A percentile compares a stretch with the other conserved stretches of the same genome.
Evolutionary conservation across 306 rosid species (phyloP).

Genomic region (Abrus precatorius): DNA sequence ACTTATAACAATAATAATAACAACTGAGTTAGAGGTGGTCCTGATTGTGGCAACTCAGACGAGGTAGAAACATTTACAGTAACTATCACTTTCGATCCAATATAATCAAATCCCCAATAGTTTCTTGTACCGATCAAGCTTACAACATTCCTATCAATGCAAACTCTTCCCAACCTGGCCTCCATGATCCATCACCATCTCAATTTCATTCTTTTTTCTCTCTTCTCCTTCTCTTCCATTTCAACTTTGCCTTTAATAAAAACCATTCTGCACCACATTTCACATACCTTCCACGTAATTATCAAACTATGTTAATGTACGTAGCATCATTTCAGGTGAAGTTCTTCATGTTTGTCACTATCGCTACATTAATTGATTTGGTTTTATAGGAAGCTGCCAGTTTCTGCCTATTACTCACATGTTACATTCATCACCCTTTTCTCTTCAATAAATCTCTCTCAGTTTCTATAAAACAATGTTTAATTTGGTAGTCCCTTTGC

Average conservation of each 20-base stretch:
- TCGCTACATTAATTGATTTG: conserved; percentile 32
- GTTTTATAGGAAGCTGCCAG: neutral
- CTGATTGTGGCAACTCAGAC: conserved; percentile 49
- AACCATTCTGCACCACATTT: neutral
- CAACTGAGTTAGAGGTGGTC: conserved; percentile 43
- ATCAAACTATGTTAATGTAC: neutral
- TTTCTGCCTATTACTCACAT: conserved; percentile 11
- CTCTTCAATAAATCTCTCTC: neutral
- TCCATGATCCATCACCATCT: conserved; percentile 49
- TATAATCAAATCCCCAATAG: conserved; percentile 31
- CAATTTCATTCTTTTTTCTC: conserved; percentile 7
- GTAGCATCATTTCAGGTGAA: conserved; percentile 9
- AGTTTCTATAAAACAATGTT: neutral
- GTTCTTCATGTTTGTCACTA: conserved; percentile 18
- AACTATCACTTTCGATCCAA: conserved; percentile 44
- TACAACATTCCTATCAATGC: conserved; percentile 45
- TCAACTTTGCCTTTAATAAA: conserved; percentile 21
- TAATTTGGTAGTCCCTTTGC: neutral
- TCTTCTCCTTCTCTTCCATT: neutral
- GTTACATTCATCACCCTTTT: neutral
- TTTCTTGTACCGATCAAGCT: conserved; percentile 32
- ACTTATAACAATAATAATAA: neutral
- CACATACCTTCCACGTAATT: conserved; percentile 4
- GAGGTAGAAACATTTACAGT: conserved; percentile 31
- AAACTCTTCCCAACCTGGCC: conserved; percentile 42